Evolutionary conservation across 805 yeast species (phyloP).

Genomic region (Lipomyces orientalis): DNA sequence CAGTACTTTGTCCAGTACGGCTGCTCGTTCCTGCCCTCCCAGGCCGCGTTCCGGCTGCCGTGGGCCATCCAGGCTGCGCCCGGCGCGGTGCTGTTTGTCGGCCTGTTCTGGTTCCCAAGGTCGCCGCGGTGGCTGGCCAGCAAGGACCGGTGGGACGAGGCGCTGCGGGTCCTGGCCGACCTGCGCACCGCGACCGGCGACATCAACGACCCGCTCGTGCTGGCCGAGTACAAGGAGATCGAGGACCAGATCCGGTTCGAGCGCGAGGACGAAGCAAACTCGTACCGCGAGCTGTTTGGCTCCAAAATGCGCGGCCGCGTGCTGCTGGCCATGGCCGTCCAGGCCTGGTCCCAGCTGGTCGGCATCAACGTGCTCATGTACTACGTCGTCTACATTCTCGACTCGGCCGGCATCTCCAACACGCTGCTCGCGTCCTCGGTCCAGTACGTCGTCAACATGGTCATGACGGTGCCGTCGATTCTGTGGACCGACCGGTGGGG

Average conservation of each 20-base stretch:
- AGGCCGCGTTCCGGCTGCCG: slow-evolving; percentile 67
- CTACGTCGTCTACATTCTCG: slow-evolving; percentile 54
- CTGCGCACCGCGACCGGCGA: slow-evolving; percentile 46
- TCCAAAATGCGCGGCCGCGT: slow-evolving; percentile 26
- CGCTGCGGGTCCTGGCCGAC: slow-evolving; percentile 60
- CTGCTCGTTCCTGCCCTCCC: slow-evolving; percentile 50
- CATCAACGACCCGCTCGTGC: slow-evolving; percentile 36
- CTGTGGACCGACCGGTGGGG: slow-evolving; percentile 64
- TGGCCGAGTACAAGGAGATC: slow-evolving; percentile 37
- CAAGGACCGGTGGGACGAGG: slow-evolving; percentile 59
- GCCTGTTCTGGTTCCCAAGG: slow-evolving; percentile 49
- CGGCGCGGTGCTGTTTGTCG: slow-evolving; percentile 53
- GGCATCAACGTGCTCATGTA: slow-evolving; percentile 57
- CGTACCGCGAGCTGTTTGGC: slow-evolving; percentile 26
- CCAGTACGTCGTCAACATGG: slow-evolving; percentile 55
- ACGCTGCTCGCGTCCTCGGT: slow-evolving; percentile 53
- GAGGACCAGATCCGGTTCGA: slow-evolving; percentile 36
- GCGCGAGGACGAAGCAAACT: slow-evolving; percentile 27
- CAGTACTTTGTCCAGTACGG: slow-evolving; percentile 49
- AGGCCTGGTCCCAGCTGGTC: slow-evolving; percentile 45
- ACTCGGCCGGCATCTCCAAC: slow-evolving; percentile 57
- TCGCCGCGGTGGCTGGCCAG: slow-evolving; percentile 55
- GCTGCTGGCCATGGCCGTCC: slow-evolving; percentile 49
- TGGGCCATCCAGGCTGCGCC: slow-evolving; percentile 66
- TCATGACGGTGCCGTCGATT: slow-evolving; percentile 62